These are phyloP conservation scores for Apiospora rasikravindrae DNA, from an alignment of 2,329 filamentous ascomycete species.

Conservation along the genomic window DNA sequence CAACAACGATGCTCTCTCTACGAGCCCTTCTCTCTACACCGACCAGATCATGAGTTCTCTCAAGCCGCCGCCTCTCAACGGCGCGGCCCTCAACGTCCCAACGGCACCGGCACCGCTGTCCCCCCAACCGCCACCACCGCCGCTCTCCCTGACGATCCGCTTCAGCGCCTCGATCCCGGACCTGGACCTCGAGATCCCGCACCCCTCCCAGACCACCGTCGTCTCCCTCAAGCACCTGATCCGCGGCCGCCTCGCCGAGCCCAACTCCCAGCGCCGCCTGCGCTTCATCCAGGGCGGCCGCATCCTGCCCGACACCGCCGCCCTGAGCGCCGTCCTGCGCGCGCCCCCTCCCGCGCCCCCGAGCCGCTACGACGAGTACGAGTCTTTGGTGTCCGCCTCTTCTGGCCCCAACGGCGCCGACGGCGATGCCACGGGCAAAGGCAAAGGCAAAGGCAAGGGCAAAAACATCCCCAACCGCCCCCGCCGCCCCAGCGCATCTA, in stretches of 20 bases:
- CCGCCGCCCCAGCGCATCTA: constrained; percentile 67
- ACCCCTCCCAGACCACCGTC: constrained; percentile 72
- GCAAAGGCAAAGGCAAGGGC: constrained; percentile 54
- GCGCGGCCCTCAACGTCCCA: background rate
- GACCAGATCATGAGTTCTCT: background rate
- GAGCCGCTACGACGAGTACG: constrained; percentile 7
- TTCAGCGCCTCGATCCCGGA: constrained; percentile 89
- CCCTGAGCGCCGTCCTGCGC: constrained; percentile 72
- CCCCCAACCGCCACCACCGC: constrained; percentile 36
- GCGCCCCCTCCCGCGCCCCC: constrained; percentile 62
- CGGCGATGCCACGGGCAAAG: constrained; percentile 25
- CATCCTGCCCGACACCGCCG: constrained; percentile 75
- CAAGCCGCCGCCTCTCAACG: constrained; percentile 1
- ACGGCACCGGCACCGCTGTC: background rate
- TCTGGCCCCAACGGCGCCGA: background rate
- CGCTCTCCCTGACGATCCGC: constrained; percentile 81
- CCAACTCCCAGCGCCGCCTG: constrained; percentile 71
- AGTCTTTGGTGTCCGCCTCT: background rate
- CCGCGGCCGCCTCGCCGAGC: constrained; percentile 69
- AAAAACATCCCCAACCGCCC: constrained; percentile 64
- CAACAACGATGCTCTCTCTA: background rate
- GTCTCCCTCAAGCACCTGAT: constrained; percentile 83
- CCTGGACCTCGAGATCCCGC: constrained; percentile 75
- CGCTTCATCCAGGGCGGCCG: constrained; percentile 91
- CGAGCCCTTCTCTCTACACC: background rate